Conservation (phyloP, 495 filamentous ascomycete species). For the Lasiosphaeria miniovina region DNA sequence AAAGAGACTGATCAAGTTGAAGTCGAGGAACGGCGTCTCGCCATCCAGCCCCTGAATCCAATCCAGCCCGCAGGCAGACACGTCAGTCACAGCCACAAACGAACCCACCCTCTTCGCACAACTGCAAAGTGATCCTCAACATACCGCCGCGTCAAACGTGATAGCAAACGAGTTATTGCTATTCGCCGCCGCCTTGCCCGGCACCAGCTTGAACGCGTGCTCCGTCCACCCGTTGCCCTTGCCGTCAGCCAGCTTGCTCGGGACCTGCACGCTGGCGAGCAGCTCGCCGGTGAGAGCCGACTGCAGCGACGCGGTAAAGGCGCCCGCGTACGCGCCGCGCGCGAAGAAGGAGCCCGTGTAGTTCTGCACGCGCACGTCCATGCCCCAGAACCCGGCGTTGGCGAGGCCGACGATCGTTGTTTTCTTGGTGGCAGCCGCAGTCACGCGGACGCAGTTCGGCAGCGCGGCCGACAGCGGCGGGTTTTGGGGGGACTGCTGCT, state of each 20-base stretch:
- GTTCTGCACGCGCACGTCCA: slow-evolving; percentile 50
- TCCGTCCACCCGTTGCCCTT: slow-evolving; percentile 45
- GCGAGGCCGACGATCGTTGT: slow-evolving; percentile 49
- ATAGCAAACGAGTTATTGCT: slow-evolving; percentile 65
- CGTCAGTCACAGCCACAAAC: not conserved
- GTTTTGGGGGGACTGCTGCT: slow-evolving; percentile 32
- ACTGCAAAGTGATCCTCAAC: not conserved
- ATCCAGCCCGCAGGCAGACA: too few species aligned
- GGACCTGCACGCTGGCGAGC: slow-evolving; percentile 41
- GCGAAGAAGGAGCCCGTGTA: slow-evolving; percentile 61
- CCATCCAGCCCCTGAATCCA: slow-evolving; percentile 27
- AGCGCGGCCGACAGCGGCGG: slow-evolving; percentile 53
- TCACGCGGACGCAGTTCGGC: slow-evolving; percentile 57
- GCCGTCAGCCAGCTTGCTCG: slow-evolving; percentile 18
- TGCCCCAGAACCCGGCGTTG: slow-evolving; percentile 61
- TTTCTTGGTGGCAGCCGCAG: not conserved
- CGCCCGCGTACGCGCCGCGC: slow-evolving; percentile 39
- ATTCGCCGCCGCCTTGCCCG: slow-evolving; percentile 46
- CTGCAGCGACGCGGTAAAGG: slow-evolving; percentile 45
- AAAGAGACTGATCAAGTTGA: slow-evolving; percentile 64
- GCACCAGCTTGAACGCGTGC: slow-evolving; percentile 45
- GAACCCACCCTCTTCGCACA: not conserved
- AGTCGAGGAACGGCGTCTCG: slow-evolving; percentile 50
- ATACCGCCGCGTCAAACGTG: slow-evolving; percentile 50
- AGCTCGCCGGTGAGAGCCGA: slow-evolving; percentile 46